These are phyloP conservation scores for Saccharomyces kudriavzevii DNA, from an alignment of 805 yeast genomes.

Conservation along the genomic window DNA sequence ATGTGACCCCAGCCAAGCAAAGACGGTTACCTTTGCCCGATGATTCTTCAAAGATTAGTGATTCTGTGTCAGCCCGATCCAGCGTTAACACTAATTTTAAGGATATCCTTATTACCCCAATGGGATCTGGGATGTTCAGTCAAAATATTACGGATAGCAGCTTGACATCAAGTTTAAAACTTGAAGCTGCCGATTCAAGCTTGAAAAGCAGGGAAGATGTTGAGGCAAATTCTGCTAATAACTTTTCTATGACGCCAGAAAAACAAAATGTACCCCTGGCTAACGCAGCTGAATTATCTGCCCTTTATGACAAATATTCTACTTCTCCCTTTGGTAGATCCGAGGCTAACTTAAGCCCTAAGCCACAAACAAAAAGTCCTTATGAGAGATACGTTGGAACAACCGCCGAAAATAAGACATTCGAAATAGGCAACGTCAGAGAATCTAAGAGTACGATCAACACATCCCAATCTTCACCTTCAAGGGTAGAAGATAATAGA, in stretches of 20 bases:
- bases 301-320: slow-evolving; percentile 16
- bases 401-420: slow-evolving; percentile 13
- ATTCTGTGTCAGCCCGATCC: slow-evolving; percentile 1
- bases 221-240: slow-evolving; percentile 1
- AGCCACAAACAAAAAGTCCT: slow-evolving; percentile 14
- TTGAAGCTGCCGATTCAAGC: slow-evolving; percentile 7
- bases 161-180: background rate
- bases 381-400: slow-evolving; percentile 22
- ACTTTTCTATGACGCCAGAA: slow-evolving; percentile 2
- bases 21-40: background rate
- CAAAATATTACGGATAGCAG: background rate
- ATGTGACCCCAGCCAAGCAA: background rate
- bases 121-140: background rate
- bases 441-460: slow-evolving; percentile 16
- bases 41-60: background rate
- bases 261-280: slow-evolving; percentile 1
- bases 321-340: slow-evolving; percentile 12
- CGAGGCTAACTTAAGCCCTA: slow-evolving; percentile 2
- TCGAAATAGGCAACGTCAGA: slow-evolving; percentile 20
- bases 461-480: background rate
- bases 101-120: background rate
- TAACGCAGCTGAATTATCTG: slow-evolving; percentile 10
- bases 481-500: background rate
- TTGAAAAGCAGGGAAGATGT: slow-evolving; percentile 2
- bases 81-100: background rate